Evolutionary conservation across 2,329 filamentous ascomycete genomes (phyloP), one percentile per base, ranked within the genome.

Genomic region (Fusarium papillatum): DNA sequence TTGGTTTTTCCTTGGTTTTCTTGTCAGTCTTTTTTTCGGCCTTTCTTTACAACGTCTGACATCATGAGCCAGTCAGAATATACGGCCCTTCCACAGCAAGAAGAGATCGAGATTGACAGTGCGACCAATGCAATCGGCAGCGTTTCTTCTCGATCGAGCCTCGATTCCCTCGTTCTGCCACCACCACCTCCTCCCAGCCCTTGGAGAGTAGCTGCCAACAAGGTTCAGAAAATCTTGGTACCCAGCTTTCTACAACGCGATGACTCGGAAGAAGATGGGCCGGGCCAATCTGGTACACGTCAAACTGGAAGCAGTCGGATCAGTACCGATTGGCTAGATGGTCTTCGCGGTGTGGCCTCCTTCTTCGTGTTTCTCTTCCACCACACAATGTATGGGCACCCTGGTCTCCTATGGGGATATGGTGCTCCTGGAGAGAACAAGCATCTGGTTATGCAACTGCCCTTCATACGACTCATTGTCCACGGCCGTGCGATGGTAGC

Each of bases 311-410:
- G 26, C 8, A 29, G 38, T 5, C 38, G 29, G 24, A 62, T 62
- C 13, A 62, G 60, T 46, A 62, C 39, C 5, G 60, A 62, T 62
- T 62, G 60, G 60, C 13, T 62, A 46, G 60, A 62, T 31, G 36
- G 60, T 4, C 60, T 62, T 24, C 60, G 60, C 13, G 60, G 60
- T 16, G 38, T 62, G n/a, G 60, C 60, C 2, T 62, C 38, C 7
- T 62, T 62, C 31, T 41, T 62, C 14, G 60, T 62, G 5, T 62
- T 62, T 31, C 24, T 62, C 39, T 41, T 62, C 39, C 39, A 29
- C 11, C 19, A 55, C 26, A 55, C 26, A 9, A 29, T 29, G 17
- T 34, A 55, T n/a, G 50, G 50, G 19, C 50, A 55, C 50, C 50
- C 50, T n/a, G 50, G 29, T 1, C 50, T 55, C 26, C 13, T 29